Evolutionary conservation across 2,329 filamentous ascomycete genomes (phyloP).

Genomic region (Nemania sp.): DNA sequence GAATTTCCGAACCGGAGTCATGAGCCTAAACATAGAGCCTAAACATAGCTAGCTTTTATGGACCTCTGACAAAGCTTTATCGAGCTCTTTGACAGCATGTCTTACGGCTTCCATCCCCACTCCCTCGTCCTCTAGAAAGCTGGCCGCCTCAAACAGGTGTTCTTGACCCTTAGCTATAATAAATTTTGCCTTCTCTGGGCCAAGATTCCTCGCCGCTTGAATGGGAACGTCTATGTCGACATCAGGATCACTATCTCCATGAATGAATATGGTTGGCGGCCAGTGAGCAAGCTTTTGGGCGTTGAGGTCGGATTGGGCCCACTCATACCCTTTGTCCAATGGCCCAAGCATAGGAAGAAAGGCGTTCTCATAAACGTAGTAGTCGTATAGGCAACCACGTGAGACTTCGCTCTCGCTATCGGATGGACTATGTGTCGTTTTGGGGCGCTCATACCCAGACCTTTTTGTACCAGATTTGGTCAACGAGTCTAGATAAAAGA

Average conservation of each 20-base stretch:
- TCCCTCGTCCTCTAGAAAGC: conserved; percentile 6
- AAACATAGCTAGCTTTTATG: too few relatives aligned
- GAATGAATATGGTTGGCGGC: conserved; percentile 49
- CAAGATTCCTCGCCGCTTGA: neutral
- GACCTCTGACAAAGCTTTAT: conserved; percentile 38
- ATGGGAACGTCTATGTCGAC: conserved; percentile 1
- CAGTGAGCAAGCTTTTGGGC: conserved; percentile 42
- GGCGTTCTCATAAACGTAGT: conserved; percentile 51
- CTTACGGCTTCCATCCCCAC: conserved; percentile 13
- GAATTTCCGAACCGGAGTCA: too few relatives aligned
- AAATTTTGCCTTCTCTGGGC: conserved; percentile 7
- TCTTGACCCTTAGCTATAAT: conserved; percentile 1
- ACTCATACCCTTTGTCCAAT: conserved; percentile 51
- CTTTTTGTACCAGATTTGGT: conserved; percentile 48
- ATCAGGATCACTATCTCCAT: neutral
- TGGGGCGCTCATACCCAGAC: conserved; percentile 35
- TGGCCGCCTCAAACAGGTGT: conserved; percentile 13
- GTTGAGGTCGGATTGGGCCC: conserved; percentile 39
- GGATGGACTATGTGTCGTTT: neutral
- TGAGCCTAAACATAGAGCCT: too few relatives aligned
- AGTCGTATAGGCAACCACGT: conserved; percentile 50
- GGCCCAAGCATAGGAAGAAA: conserved; percentile 47
- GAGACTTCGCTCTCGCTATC: conserved; percentile 15
- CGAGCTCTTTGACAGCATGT: conserved; percentile 49
- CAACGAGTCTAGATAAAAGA: conserved; percentile 48